Base-by-base conservation (phyloP, 495 filamentous ascomycete species). In the Penicillium manginii region DNA sequence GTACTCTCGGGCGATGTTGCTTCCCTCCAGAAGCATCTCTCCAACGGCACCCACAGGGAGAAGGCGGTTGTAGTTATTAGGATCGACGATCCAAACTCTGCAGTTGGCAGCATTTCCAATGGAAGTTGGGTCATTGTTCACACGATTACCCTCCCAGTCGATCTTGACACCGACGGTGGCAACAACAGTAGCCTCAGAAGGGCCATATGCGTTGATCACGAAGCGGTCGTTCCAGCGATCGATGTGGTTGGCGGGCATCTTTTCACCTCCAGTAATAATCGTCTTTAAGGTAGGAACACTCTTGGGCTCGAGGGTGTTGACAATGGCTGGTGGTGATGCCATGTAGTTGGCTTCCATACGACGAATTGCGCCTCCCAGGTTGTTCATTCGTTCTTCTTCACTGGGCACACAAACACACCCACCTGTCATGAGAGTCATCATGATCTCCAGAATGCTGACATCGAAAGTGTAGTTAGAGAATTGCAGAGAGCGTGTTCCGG, bases 391-490 rank as follows among this genome's bases (percentile, higher is more conserved):
- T 76, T 83, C 78, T 12, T 78, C 78, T 40, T 88, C 81, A 0
- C 82, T 84, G 2, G 88, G 87, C 3, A 88, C 78, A 64, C 87
- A 90, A 9, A 89, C 75, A 56, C 84, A 88, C 4, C 83, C 86
- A 29, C 87, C 87, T 4, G 72, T 69, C 22, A 84, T 84, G 2
- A 92, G 71, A 0, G 86, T 86, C 5, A 85, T 84, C 52, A 89
- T 82, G 4, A 88, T 84, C 54, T 91, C 88, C 4, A 83, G 66
- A 18, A 91, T 75, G 43, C 84, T 84, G 29, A 85, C 81, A 57
- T 92, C 89, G 39, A 89, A 88, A 2, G 85, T 84, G 63, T 85
- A 89, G 46, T 84, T 85, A 2, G 88, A 86, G 53, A 88, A 84
- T 57, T 91, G 88, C 60, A 91, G 77, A 8, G 86, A 79, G 8